phyloP scores from a whole-genome alignment of 805 yeast genomes.

The Starmerella vaccinii region DNA sequence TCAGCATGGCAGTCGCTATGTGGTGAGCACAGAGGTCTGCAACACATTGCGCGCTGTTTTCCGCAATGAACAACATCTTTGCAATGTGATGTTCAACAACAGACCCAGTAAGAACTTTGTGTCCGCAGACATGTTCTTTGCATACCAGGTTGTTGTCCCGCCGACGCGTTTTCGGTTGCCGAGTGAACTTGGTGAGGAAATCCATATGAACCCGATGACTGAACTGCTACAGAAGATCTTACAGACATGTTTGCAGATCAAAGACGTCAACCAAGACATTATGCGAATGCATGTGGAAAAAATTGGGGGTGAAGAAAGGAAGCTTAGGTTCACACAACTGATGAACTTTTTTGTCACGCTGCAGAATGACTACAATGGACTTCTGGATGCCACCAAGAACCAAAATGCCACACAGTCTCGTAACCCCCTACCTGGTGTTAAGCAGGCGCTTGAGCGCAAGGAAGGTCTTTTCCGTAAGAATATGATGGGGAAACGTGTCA shows the following conservation, averaged over 20 bases:
- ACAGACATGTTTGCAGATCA: constrained; percentile 66
- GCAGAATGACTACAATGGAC: constrained; percentile 90
- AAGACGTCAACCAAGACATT: constrained; percentile 83
- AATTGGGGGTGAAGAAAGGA: constrained; percentile 54
- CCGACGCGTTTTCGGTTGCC: constrained; percentile 95
- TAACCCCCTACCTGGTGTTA: constrained; percentile 84
- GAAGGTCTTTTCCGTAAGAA: constrained; percentile 94
- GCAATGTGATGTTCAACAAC: constrained; percentile 70
- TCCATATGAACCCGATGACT: constrained; percentile 90
- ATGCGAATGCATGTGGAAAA: constrained; percentile 50
- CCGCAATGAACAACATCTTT: constrained; percentile 54
- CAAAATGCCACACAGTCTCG: constrained; percentile 60
- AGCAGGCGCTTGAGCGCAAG: constrained; percentile 94
- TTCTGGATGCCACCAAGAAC: constrained; percentile 83
- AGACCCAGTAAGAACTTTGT: constrained; percentile 49
- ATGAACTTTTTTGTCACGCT: constrained; percentile 93
- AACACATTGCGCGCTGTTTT: constrained; percentile 69
- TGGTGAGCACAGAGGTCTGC: constrained; percentile 77
- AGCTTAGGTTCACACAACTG: constrained; percentile 69
- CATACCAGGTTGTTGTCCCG: constrained; percentile 83
- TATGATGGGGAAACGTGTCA: constrained; percentile 99
- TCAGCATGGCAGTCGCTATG: constrained; percentile 69
- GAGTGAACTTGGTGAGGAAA: constrained; percentile 91
- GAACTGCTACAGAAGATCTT: constrained; percentile 73
- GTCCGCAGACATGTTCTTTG: constrained; percentile 76